A percentile compares a stretch with the other conserved stretches of the same genome.
phyloP scores from a whole-genome alignment of 2,329 filamentous ascomycete species.

The Cadophora sp. region DNA sequence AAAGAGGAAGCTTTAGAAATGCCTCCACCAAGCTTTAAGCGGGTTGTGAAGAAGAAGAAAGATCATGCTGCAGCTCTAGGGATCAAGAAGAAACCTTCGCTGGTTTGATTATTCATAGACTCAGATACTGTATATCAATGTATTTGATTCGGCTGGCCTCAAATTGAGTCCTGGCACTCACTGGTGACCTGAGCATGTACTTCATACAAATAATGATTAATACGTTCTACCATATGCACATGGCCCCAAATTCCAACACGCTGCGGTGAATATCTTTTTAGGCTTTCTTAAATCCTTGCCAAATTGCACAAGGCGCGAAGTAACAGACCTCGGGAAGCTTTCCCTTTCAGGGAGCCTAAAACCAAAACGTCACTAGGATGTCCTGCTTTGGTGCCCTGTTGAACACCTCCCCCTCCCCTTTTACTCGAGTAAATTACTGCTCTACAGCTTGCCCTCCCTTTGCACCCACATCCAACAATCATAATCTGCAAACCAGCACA shows the following conservation, averaged over 20 bases:
- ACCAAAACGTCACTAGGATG: no score
- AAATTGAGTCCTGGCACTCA: constrained; percentile 11
- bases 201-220: constrained; percentile 7
- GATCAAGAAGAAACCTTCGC: constrained; percentile 81
- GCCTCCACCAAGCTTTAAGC: constrained; percentile 73
- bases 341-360: no score
- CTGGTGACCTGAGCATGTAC: background rate
- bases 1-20: constrained; percentile 49
- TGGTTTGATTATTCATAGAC: constrained; percentile 52
- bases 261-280: background rate
- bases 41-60: constrained; percentile 86
- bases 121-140: constrained; percentile 5
- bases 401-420: no score
- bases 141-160: background rate
- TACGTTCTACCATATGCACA: background rate
- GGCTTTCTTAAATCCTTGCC: no score
- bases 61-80: constrained; percentile 76
- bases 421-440: no score
- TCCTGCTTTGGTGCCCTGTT: no score
- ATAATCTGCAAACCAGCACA: no score
- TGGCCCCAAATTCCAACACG: background rate
- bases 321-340: no score
- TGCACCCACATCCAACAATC: background rate
- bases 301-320: no score
- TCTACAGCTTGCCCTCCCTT: no score